phyloP scores from a whole-genome alignment of 306 rosid species.

The Ziziphus jujuba region DNA sequence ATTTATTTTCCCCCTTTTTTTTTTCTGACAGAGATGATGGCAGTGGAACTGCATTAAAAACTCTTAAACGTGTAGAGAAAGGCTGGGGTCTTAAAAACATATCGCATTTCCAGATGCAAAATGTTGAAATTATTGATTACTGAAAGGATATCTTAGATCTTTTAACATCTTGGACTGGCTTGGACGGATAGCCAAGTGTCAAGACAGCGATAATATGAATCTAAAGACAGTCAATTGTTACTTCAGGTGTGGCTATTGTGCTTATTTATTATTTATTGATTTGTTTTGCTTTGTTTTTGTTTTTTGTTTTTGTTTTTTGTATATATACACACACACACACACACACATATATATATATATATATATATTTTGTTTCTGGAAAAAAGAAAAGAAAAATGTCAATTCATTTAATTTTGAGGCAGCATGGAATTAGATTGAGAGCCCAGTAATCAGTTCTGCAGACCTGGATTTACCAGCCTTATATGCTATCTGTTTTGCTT shows the following conservation, averaged over 20 bases:
- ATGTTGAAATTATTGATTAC: slow-evolving; percentile 45
- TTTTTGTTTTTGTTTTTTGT: too few species aligned
- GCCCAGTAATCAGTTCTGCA: neutral
- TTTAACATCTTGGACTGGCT: slow-evolving; percentile 7
- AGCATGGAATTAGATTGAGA: neutral
- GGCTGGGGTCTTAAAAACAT: slow-evolving; percentile 84
- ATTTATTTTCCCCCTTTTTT: slow-evolving; percentile 24
- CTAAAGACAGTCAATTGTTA: neutral
- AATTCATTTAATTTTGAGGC: neutral
- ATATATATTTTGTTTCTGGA: too few species aligned
- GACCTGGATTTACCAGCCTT: neutral
- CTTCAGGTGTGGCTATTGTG: slow-evolving; percentile 12
- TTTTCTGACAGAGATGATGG: slow-evolving; percentile 67
- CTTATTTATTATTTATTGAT: neutral
- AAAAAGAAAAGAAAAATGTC: too few species aligned
- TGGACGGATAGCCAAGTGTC: neutral
- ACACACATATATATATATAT: too few species aligned
- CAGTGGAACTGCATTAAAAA: slow-evolving; percentile 62
- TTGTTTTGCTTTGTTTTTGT: too few species aligned
- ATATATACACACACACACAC: too few species aligned
- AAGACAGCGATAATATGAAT: neutral
- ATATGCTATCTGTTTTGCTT: neutral
- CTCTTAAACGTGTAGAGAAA: slow-evolving; percentile 69
- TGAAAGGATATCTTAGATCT: slow-evolving; percentile 37
- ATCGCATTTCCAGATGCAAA: slow-evolving; percentile 48